Base-by-base conservation (phyloP, 2,329 filamentous ascomycete genomes). In the Emmonsiellopsis sp. region DNA sequence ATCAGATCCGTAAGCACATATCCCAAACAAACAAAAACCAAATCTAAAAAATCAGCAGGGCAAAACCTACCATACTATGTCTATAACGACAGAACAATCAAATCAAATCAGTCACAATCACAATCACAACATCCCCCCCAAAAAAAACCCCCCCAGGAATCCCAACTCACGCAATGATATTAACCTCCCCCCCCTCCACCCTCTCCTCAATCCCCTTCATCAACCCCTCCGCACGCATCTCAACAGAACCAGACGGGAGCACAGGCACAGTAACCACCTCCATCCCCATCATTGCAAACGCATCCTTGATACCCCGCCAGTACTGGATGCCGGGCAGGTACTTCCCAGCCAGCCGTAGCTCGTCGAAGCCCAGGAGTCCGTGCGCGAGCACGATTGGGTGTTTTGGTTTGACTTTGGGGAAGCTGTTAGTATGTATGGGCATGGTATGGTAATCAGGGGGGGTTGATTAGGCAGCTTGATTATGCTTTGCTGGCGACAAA, bases 351-450 rank as follows among this genome's bases (percentile, higher is more conserved):
- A 82, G 69, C 13, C 74, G 78, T 8, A 84, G 65, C 62, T 84
- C 80, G 59, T 83, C 79, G 64, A 85, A 85, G n/a, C 82, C 82
- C 16, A 85, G 69, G 9, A 85, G 72, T n/a, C 82, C 82, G 67
- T 85, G 82, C 4, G 82, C 82, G 8, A 85, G 77, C 48, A 85
- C 76, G 51, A 85, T 77, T 2, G 81, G 79, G 60, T 83, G 65
- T 62, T 79, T 79, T 42, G 76, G 79, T 7, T 70, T 67, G 50
- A 67, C 67, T 72, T 26, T 26, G 20, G 20, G 20, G 20, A 26
- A 43, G 11, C 46, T 10, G 10, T 10, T 30, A 41, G 38, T 37
- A 16, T 11, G n/a, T 54, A 34, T 15, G 30, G 11, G 56, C 41
- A 49, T 7, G 35, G 30, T 16, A 37, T 13, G 30, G 70, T 80